Conservation (phyloP, 192 early-diverging fungal genomes). For the Backusella westeae region DNA sequence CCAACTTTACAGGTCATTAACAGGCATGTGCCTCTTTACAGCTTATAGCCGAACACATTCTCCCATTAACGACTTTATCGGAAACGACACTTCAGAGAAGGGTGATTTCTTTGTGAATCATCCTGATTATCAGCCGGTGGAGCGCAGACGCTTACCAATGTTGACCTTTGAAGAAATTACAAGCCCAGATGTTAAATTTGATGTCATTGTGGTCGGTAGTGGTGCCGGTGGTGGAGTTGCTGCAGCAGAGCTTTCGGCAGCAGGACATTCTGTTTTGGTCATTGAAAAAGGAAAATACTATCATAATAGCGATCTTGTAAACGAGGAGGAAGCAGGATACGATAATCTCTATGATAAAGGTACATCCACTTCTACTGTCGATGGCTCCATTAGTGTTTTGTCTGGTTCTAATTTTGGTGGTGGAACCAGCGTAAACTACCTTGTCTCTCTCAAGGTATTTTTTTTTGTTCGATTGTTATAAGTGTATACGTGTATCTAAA, state of each 20-base stretch:
- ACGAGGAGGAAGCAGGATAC: slow-evolving; percentile 47
- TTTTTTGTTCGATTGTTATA: background rate
- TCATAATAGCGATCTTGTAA: slow-evolving; percentile 47
- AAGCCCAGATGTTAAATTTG: slow-evolving; percentile 34
- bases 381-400: slow-evolving; percentile 50
- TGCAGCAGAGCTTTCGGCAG: slow-evolving; percentile 60
- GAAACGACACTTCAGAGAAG: slow-evolving; percentile 54
- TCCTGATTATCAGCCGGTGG: slow-evolving; percentile 1
- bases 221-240: slow-evolving; percentile 64
- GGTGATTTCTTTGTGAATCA: background rate
- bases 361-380: slow-evolving; percentile 41
- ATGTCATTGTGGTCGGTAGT: slow-evolving; percentile 69
- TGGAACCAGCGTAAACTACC: slow-evolving; percentile 69
- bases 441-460: slow-evolving; percentile 44
- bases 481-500: slow-evolving; percentile 8
- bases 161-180: background rate
- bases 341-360: slow-evolving; percentile 47
- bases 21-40: slow-evolving; percentile 13
- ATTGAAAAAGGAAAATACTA: slow-evolving; percentile 71
- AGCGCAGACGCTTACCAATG: background rate
- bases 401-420: slow-evolving; percentile 69
- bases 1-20: slow-evolving; percentile 32
- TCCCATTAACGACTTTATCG: slow-evolving; percentile 32
- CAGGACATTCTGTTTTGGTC: slow-evolving; percentile 65
- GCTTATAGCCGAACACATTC: slow-evolving; percentile 19